Evolutionary conservation across 108 stramenopile genomes (phyloP).

Genomic region (Bacterosira constricta): DNA sequence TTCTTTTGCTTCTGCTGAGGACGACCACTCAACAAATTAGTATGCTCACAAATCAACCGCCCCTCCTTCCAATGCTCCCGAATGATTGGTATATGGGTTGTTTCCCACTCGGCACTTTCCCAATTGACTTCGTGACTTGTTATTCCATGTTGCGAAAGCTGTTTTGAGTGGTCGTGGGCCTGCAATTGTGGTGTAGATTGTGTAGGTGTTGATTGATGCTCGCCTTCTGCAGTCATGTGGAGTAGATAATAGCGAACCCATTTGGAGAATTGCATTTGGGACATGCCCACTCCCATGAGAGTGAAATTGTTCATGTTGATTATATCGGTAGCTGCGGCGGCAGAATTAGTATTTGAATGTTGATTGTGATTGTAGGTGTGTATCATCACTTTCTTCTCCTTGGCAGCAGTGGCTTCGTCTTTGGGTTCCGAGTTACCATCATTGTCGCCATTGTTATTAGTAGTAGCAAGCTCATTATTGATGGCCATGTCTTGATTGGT

Average conservation of each 20-base stretch:
- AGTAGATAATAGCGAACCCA: slow-evolving; percentile 45
- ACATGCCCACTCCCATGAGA: slow-evolving; percentile 40
- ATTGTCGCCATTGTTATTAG: too few species aligned
- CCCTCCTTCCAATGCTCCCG: slow-evolving; percentile 51
- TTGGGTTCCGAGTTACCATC: too few species aligned
- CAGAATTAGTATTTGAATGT: too few species aligned
- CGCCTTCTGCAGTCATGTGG: not conserved
- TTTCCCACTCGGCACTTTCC: not conserved
- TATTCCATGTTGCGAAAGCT: not conserved
- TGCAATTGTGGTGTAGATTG: not conserved
- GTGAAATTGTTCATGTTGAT: slow-evolving; percentile 2
- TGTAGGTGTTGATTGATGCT: not conserved
- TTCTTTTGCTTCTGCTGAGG: not conserved
- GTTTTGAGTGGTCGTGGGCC: not conserved
- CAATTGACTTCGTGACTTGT: not conserved
- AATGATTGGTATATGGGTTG: not conserved
- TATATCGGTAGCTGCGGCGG: too few species aligned
- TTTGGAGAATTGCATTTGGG: slow-evolving; percentile 32
- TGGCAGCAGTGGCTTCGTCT: too few species aligned
- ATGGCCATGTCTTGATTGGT: too few species aligned
- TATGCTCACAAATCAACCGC: slow-evolving; percentile 57
- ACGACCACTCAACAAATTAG: slow-evolving; percentile 35
- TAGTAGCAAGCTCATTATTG: too few species aligned
- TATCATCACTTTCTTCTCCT: not conserved
- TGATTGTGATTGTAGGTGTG: too few species aligned